These are phyloP conservation scores for Candida vartiovaarae DNA, from an alignment of 805 yeast species.

Conservation along the genomic window DNA sequence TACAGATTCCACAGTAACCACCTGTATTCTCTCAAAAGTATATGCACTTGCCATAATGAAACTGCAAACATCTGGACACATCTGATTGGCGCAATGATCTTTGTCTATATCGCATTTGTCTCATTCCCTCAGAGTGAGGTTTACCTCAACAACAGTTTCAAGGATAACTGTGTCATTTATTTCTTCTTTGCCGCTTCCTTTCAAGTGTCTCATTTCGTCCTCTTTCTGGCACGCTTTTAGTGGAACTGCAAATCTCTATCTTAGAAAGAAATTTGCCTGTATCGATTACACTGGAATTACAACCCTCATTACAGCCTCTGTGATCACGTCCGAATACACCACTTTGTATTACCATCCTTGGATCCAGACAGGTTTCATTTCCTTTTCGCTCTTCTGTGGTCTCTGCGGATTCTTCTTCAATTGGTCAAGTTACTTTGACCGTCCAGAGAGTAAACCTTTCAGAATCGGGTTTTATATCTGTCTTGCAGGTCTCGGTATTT, in stretches of 20 bases:
- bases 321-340: conserved; percentile 79
- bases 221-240: conserved; percentile 89
- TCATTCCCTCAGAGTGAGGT: conserved; percentile 60
- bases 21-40: conserved; percentile 48
- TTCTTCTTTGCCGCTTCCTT: conserved; percentile 62
- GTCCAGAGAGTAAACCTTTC: conserved; percentile 73
- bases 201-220: conserved; percentile 73
- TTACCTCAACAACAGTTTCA: conserved; percentile 32
- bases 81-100: conserved; percentile 54
- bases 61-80: conserved; percentile 94
- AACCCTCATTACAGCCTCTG: conserved; percentile 80
- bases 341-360: conserved; percentile 56
- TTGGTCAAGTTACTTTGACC: conserved; percentile 90
- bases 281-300: conserved; percentile 95
- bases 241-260: conserved; percentile 55
- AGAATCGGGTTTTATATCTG: conserved; percentile 77
- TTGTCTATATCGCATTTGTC: conserved; percentile 47
- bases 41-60: conserved; percentile 73
- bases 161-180: conserved; percentile 48
- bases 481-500: conserved; percentile 66
- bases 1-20: conserved; percentile 75
- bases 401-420: conserved; percentile 67
- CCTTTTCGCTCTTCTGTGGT: conserved; percentile 62
- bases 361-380: conserved; percentile 43
- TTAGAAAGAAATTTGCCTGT: conserved; percentile 79